phyloP scores from a whole-genome alignment of 441 rosid species.

The Eutrema salsugineum region DNA sequence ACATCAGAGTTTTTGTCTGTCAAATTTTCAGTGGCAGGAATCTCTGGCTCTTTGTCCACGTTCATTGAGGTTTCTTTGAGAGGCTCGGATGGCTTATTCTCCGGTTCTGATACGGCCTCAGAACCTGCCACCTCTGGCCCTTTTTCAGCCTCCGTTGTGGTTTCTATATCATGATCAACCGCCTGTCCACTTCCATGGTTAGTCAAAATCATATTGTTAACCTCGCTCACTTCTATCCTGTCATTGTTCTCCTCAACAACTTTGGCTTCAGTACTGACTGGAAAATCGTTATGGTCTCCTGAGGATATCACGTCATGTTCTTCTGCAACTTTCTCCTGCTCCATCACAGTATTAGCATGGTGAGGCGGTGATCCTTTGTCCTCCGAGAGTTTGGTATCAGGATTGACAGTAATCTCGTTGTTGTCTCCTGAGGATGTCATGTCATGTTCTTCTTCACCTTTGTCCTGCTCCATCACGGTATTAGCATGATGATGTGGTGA shows the following conservation, averaged over 20 bases:
- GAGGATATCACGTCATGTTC: conserved; percentile 14
- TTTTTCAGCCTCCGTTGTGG: conserved; percentile 11
- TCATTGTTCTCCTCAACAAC: conserved; percentile 12
- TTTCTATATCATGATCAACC: background rate
- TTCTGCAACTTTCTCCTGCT: conserved; percentile 10
- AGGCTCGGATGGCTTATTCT: conserved; percentile 23
- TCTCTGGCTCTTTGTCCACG: conserved; percentile 26
- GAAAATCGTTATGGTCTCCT: conserved; percentile 3
- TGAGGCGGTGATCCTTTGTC: background rate
- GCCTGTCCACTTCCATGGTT: background rate
- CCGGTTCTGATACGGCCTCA: conserved; percentile 10
- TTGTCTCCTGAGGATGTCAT: background rate
- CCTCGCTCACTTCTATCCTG: background rate
- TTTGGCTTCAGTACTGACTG: conserved; percentile 18
- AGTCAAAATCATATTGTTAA: background rate
- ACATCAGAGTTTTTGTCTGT: conserved; percentile 15
- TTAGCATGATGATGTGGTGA: background rate
- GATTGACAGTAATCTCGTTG: background rate
- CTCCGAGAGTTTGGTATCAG: background rate
- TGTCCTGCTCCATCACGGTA: conserved; percentile 1
- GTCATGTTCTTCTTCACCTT: conserved; percentile 7
- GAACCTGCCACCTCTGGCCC: conserved; percentile 9
- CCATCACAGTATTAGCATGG: background rate
- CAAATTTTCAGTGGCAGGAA: conserved; percentile 14
- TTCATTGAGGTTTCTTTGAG: conserved; percentile 24